Percentiles rank a stretch among this genome's conserved stretches.
Evolutionary conservation across 31 red algal genomes (phyloP).

Genomic region (Pterothamnion heteromorphum): DNA sequence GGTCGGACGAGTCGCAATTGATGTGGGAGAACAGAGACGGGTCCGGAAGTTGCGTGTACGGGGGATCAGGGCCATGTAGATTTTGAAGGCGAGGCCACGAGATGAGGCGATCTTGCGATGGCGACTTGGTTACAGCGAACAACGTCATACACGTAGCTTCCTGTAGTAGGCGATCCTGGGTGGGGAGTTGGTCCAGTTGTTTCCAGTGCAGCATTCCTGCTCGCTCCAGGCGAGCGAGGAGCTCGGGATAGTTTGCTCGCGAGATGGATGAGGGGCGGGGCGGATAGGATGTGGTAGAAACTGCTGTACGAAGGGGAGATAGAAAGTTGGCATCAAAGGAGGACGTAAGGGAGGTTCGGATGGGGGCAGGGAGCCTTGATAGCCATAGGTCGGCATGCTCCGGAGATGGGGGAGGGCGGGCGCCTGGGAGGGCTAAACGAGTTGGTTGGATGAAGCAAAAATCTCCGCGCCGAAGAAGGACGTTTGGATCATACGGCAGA

Average conservation of each 20-base stretch:
- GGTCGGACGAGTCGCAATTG: background rate
- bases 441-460: background rate
- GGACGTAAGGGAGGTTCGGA: background rate
- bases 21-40: background rate
- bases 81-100: constrained; percentile 23
- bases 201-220: background rate
- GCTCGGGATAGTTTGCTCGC: background rate
- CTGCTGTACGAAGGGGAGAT: background rate
- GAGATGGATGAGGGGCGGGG: background rate
- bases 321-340: background rate
- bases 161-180: too few relatives aligned
- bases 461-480: background rate
- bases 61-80: background rate
- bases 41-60: background rate
- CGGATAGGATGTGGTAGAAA: background rate
- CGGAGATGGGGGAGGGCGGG: background rate
- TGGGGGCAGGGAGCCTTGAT: background rate
- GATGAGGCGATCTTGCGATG: background rate
- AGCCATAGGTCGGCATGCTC: too few relatives aligned
- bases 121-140: background rate
- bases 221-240: background rate
- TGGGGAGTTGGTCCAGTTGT: background rate
- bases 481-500: background rate
- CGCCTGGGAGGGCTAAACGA: background rate
- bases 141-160: too few relatives aligned